Evolutionary conservation across 176 grass and related monocot genomes (phyloP), one percentile per base, ranked within the genome.

Genomic region (Hsuehochloa calcarea): DNA sequence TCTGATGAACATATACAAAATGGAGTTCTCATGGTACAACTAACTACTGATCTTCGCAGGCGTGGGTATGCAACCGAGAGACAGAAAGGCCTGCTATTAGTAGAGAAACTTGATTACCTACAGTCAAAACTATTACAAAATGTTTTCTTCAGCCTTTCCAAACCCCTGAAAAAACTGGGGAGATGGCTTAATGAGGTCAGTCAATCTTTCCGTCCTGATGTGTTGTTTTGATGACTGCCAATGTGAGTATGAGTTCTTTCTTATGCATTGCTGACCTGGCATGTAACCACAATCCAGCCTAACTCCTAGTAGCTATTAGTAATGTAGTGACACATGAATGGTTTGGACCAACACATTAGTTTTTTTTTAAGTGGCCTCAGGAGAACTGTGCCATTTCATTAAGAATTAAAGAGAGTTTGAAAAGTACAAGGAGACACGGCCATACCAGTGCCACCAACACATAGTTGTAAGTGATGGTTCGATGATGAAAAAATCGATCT

Each of bases 51-150:
- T 50, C n/a, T 85, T 80, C 52, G 16, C 72, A 98, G 96, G 83
- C 91, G 96, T 89, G 96, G 96, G 23, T 98, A 94, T 84, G 91
- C 93, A 4, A 90, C 87, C 12, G 96, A 98, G 91, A 95, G 89
- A 65, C 89, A 93, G 31, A 92, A 94, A 62, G 96, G 93, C 51
- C 80, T 95, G 15, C 65, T 95, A 1, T 63, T 98, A 68, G 96
- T 91, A 50, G 91, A 98, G 86, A 98, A 98, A 23, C 82, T 95
- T 22, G 96, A 98, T 85, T 95, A 98, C 74, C 86, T 98, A 17
- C 93, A 95, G 69, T 95, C 96, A 20, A 98, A 98, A 38, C 77
- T 98, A 37, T 69, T 98, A 63, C 93, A 98, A 27, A 78, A 78
- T 27, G 79, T 98, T 29, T 98, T 98, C 80, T 92, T 93, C 74